Base-by-base conservation (phyloP, 1,284 basidiomycete genomes). In the Ustilago esculenta region DNA sequence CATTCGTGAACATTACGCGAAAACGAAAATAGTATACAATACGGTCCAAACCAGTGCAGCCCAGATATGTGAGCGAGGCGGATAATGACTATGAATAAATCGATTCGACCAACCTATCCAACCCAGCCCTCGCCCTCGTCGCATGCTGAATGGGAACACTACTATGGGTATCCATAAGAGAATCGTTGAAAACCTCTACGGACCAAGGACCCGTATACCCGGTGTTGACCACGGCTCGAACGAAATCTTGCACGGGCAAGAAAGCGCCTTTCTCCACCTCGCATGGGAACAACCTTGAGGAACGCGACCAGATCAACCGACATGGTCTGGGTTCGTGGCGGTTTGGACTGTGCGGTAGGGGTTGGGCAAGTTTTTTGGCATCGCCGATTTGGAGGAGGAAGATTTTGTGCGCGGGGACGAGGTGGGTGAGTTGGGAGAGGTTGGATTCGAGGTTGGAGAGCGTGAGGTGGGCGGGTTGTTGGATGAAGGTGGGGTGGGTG, bases 101-200 rank as follows among this genome's bases (percentile, higher is more conserved):
- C 23, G 17, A 8, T 17, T 71, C 49, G 2, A 46, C 44, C 7
- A 71, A 30, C 30, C 39, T 35, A 27, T 54, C 46, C 34, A 71
- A 27, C 2, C 67, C 67, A 10, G 11, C 30, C 6, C 44, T 27
- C 8, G 63, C 82, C 12, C 82, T 49, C 29, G 24, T 20, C 2
- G 81, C 81, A 44, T 82, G 81, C 37, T 55, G 36, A 6, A 11
- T 15, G 6, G 72, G 73, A 1, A 80, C 73, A 5, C 40, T 15
- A 7, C 20, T 24, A 7, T 46, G 45, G 7, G 32, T 20, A 9
- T 72, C 57, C 11, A 43, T 45, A 5, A 83, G 47, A 14, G 43
- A 66, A n/a, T 75, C 69, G 48, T 82, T 82, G 42, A 83, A 83
- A 1, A 83, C 80, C 59, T 83, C 82, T 29, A 82, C 58, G 15